phyloP scores from a whole-genome alignment of 2,329 filamentous ascomycete species.

The Penicillium frequentans region DNA sequence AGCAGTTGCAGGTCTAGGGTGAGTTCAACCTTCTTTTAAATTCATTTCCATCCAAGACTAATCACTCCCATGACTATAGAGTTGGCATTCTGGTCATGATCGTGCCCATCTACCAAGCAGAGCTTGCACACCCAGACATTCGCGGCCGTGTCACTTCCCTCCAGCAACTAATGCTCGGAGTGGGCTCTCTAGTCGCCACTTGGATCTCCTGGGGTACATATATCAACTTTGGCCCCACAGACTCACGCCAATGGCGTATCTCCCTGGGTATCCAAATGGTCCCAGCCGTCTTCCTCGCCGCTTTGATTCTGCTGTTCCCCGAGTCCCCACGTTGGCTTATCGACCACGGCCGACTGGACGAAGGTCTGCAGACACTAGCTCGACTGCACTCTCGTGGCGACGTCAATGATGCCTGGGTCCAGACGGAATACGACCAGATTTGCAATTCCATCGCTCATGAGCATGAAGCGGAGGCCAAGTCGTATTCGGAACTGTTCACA shows the following conservation, averaged over 20 bases:
- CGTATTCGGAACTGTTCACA: constrained; percentile 66
- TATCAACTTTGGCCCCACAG: constrained; percentile 47
- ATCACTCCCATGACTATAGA: background rate
- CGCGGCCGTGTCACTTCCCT: constrained; percentile 71
- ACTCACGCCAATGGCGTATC: constrained; percentile 59
- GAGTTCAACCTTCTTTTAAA: constrained; percentile 33
- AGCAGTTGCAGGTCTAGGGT: constrained; percentile 58
- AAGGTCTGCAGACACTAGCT: constrained; percentile 66
- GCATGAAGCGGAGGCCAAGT: constrained; percentile 67
- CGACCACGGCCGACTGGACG: constrained; percentile 62
- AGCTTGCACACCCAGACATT: constrained; percentile 74
- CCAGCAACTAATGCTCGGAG: constrained; percentile 78
- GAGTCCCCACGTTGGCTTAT: constrained; percentile 74
- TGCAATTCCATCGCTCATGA: constrained; percentile 64
- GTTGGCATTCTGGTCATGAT: constrained; percentile 64
- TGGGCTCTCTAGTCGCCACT: constrained; percentile 68
- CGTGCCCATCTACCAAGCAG: constrained; percentile 73
- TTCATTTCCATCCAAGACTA: background rate
- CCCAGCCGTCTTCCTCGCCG: constrained; percentile 63
- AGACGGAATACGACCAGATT: constrained; percentile 70
- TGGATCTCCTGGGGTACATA: constrained; percentile 70
- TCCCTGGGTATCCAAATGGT: constrained; percentile 67
- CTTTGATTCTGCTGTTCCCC: constrained; percentile 69
- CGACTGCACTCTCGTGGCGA: constrained; percentile 69
- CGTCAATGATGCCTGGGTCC: constrained; percentile 65